Base-by-base conservation (phyloP, 1,284 basidiomycete genomes). In the Apiotrichum porosum region DNA sequence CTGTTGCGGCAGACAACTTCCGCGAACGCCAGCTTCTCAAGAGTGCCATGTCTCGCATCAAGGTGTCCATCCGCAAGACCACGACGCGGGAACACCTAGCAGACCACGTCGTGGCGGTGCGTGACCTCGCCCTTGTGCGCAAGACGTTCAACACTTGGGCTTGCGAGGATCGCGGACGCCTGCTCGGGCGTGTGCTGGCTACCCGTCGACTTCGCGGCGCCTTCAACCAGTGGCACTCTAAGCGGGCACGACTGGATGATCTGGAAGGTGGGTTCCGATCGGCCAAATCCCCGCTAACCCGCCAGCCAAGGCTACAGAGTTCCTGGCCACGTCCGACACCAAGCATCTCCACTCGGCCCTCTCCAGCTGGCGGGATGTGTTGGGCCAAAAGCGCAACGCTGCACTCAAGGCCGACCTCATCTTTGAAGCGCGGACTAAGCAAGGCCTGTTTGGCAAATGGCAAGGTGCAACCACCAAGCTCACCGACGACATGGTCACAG, bases 291-390 rank as follows among this genome's bases (percentile, higher is more conserved):
- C 9, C 6, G 15, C 47, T 52, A 26, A 48, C 40, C 10, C 9
- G 24, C 4, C 38, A 57, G 56, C 14, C 17, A 42, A 44, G 10
- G 50, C 40, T 0, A 36, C 35, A 1, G 26, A 24, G 39, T 49
- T 57, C 23, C 18, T 24, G 1, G 50, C 30, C 3, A n/a, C 35
- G 8, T 42, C 52, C 1, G 17, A 35, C 6, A 22, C 26, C 4
- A 33, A 32, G 14, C n/a, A n/a, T 2, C 23, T 57, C 2, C 49
- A 57, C 13, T 36, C 41, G 8, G 22, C 44, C 3, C 55, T 67
- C 34, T 54, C 47, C 6, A 51, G 53, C 1, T 69, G 67, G 67
- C 60, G 65, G 19, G 57, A 61, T n/a, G 28, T 33, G 6, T 30
- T 55, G 2, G 52, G 55, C 12, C 36, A 52, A 15, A 48, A 50